Evolutionary conservation across 768 basidiomycete genomes (phyloP).

Genomic region (Clitopilus hobsonii): DNA sequence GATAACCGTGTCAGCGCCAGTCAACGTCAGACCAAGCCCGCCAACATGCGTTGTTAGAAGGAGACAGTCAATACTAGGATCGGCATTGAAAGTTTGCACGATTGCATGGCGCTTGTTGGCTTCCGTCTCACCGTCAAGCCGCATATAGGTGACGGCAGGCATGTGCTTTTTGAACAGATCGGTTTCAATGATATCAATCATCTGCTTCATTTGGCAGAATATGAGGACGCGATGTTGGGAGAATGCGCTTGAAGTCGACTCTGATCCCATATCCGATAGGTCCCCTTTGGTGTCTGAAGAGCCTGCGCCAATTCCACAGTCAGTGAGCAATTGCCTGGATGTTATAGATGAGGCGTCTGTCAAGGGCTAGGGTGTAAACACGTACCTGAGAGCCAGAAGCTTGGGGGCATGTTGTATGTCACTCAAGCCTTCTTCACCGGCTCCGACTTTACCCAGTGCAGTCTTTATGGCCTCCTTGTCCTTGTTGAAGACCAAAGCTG

Average conservation of each 20-base stretch:
- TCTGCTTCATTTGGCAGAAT: conserved; percentile 99
- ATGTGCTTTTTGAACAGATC: conserved; percentile 89
- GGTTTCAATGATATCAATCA: conserved; percentile 95
- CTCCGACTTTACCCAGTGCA: conserved; percentile 53
- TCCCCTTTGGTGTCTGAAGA: conserved; percentile 66
- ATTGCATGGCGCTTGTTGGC: conserved; percentile 92
- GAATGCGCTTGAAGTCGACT: conserved; percentile 48
- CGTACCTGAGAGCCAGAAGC: conserved; percentile 84
- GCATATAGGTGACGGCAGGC: conserved; percentile 98
- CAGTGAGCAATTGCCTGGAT: conserved; percentile 81
- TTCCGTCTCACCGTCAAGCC: conserved; percentile 91
- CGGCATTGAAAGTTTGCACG: conserved; percentile 96
- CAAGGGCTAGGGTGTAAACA: conserved; percentile 18
- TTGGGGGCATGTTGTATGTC: conserved; percentile 95
- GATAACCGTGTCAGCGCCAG: conserved; percentile 98
- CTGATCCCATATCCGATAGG: conserved; percentile 53
- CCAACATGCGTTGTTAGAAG: conserved; percentile 96
- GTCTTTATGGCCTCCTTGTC: conserved; percentile 52
- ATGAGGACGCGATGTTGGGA: conserved; percentile 98
- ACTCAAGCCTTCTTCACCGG: conserved; percentile 42
- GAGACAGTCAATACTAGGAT: conserved; percentile 95
- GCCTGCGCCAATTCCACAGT: conserved; percentile 86
- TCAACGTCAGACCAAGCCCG: conserved; percentile 91
- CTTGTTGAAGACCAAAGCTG: conserved; percentile 83
- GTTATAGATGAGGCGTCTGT: conserved; percentile 3